Percentiles rank a stretch among this genome's conserved stretches.
These are phyloP conservation scores for Pyrenochaeta sp. DNA, from an alignment of 2,329 filamentous ascomycete genomes.

Conservation along the genomic window DNA sequence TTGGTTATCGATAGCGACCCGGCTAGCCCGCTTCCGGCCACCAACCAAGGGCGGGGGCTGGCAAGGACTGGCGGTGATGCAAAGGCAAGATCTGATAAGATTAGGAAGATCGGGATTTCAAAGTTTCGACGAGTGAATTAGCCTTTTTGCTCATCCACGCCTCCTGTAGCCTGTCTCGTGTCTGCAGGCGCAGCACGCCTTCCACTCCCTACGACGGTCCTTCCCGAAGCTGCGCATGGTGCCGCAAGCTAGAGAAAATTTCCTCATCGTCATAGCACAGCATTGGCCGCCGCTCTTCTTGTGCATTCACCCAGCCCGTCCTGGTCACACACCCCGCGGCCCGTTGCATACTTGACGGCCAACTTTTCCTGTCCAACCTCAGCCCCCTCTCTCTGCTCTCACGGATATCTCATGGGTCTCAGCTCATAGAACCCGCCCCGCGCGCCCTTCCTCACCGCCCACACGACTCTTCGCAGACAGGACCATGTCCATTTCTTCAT, in stretches of 20 bases:
- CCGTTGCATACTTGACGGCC: conserved; percentile 24
- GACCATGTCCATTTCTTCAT: conserved; percentile 30
- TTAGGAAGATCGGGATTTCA: conserved; percentile 5
- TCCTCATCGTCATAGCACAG: conserved; percentile 16
- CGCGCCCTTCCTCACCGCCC: conserved; percentile 40
- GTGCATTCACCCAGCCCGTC: conserved; percentile 27
- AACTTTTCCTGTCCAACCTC: conserved; percentile 28
- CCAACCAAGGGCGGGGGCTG: conserved; percentile 13
- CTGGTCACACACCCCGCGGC: conserved; percentile 27
- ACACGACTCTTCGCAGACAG: conserved; percentile 30
- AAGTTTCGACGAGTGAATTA: conserved; percentile 12
- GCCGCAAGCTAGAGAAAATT: conserved; percentile 39
- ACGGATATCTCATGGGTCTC: no score
- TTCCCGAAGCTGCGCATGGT: conserved; percentile 24
- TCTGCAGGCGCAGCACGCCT: conserved; percentile 22
- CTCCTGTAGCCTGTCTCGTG: conserved; percentile 17
- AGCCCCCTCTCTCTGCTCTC: conserved; percentile 15
- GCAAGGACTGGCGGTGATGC: conserved; percentile 13
- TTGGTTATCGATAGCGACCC: conserved; percentile 30
- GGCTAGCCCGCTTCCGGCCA: conserved; percentile 9
- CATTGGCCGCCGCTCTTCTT: conserved; percentile 35
- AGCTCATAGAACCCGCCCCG: conserved; percentile 26
- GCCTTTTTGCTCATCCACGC: conserved; percentile 26
- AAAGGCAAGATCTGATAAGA: conserved; percentile 40
- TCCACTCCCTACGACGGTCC: conserved; percentile 22